phyloP scores from a whole-genome alignment of 2,329 filamentous ascomycete species.

The Aspergillus pseudoglaucus region DNA sequence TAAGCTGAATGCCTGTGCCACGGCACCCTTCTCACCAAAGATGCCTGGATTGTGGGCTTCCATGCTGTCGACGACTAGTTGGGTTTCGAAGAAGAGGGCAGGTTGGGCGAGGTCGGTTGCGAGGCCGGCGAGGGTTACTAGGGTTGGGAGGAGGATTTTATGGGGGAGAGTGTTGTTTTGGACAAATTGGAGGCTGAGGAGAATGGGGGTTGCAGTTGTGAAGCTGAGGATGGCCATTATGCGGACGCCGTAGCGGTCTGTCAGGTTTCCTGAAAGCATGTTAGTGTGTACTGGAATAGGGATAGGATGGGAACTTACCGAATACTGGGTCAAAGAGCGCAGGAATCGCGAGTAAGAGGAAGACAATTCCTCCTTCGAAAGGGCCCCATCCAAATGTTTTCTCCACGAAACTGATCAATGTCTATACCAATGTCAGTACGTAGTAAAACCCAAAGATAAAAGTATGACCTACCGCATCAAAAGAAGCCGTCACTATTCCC shows the following conservation, averaged over 20 bases:
- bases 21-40: slow-evolving; percentile 49
- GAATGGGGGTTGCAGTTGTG: slow-evolving; percentile 49
- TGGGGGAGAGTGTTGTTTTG: slow-evolving; percentile 49
- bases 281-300: neutral
- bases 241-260: slow-evolving; percentile 54
- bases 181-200: slow-evolving; percentile 60
- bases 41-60: slow-evolving; percentile 60
- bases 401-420: slow-evolving; percentile 48
- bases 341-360: slow-evolving; percentile 54
- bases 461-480: slow-evolving; percentile 23
- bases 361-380: slow-evolving; percentile 50
- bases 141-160: slow-evolving; percentile 57
- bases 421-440: slow-evolving; percentile 4
- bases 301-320: slow-evolving; percentile 7
- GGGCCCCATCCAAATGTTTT: slow-evolving; percentile 49
- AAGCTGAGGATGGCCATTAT: slow-evolving; percentile 53
- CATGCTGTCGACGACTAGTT: slow-evolving; percentile 46
- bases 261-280: slow-evolving; percentile 36
- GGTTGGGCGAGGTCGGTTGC: slow-evolving; percentile 53
- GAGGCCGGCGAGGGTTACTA: slow-evolving; percentile 56
- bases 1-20: slow-evolving; percentile 58
- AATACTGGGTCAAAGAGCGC: slow-evolving; percentile 55
- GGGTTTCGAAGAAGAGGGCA: slow-evolving; percentile 65
- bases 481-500: slow-evolving; percentile 6
- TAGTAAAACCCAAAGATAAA: neutral